Evolutionary conservation across 2,329 filamentous ascomycete genomes (phyloP).

Genomic region (Nectriaceae sp.): DNA sequence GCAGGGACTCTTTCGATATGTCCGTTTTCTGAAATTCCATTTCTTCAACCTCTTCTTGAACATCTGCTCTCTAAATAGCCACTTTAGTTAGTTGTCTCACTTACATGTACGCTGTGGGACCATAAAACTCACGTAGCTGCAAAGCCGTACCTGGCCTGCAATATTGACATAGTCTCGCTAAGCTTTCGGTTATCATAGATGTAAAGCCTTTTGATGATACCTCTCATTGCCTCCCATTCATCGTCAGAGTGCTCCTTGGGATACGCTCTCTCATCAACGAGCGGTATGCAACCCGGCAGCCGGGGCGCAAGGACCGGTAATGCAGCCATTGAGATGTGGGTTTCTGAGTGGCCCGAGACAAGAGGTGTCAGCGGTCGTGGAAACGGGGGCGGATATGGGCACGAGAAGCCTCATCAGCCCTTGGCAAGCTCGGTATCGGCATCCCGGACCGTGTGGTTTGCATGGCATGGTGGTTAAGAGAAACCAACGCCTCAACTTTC

Average conservation of each 20-base stretch:
- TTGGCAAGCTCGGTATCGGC: constrained; percentile 18
- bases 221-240: constrained; percentile 36
- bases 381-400: constrained; percentile 2
- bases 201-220: constrained; percentile 36
- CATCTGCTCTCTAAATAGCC: constrained; percentile 37
- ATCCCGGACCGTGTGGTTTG: constrained; percentile 28
- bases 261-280: constrained; percentile 25
- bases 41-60: constrained; percentile 42
- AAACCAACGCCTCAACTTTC: constrained; percentile 19
- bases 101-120: not conserved
- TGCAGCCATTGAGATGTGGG: too few species aligned
- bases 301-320: constrained; percentile 32
- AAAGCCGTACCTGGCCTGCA: constrained; percentile 37
- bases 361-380: not conserved
- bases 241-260: constrained; percentile 38
- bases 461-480: constrained; percentile 26
- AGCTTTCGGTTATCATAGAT: constrained; percentile 38
- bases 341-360: constrained; percentile 2
- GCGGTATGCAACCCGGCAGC: constrained; percentile 29
- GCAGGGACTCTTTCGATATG: constrained; percentile 33
- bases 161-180: constrained; percentile 38
- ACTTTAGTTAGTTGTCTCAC: not conserved
- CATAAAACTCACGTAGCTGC: constrained; percentile 37
- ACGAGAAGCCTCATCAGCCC: constrained; percentile 15
- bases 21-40: constrained; percentile 40